Conservation (phyloP, 2,329 filamentous ascomycete species). For the Exophiala bonariae region DNA sequence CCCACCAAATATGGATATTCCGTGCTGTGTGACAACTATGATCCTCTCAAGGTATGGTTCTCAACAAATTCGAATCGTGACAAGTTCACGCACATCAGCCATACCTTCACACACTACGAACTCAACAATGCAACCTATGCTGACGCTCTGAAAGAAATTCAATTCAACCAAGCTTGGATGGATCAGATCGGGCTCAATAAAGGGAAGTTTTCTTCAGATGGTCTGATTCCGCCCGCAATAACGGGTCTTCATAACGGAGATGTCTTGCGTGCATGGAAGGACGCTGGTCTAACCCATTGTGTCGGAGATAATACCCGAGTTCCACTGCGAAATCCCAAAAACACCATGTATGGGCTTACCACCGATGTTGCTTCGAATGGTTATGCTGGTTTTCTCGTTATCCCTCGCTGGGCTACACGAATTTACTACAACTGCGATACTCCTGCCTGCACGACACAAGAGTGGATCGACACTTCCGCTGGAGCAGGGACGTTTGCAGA, state of each 20-base stretch:
- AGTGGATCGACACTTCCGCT: conserved; percentile 62
- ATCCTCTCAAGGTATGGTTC: conserved; percentile 58
- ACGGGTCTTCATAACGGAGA: conserved; percentile 66
- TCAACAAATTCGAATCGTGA: conserved; percentile 50
- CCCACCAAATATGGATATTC: conserved; percentile 51
- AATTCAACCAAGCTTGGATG: conserved; percentile 62
- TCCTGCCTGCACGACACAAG: conserved; percentile 55
- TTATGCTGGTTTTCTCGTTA: conserved; percentile 56
- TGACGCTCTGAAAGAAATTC: conserved; percentile 58
- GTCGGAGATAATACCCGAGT: conserved; percentile 66
- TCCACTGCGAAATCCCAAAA: conserved; percentile 53
- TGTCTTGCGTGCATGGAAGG: conserved; percentile 58
- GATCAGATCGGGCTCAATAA: conserved; percentile 44
- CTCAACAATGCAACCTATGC: conserved; percentile 61
- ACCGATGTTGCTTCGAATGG: conserved; percentile 54
- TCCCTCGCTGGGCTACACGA: conserved; percentile 61
- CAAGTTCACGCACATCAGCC: conserved; percentile 59
- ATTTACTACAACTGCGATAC: conserved; percentile 67
- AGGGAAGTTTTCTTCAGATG: conserved; percentile 51
- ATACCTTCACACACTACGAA: conserved; percentile 62
- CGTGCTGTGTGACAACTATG: conserved; percentile 50
- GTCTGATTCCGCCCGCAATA: conserved; percentile 63
- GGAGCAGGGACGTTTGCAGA: conserved; percentile 55
- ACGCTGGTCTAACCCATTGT: conserved; percentile 59
- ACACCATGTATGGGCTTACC: conserved; percentile 56